Base-by-base conservation (phyloP, 495 filamentous ascomycete genomes). In the Xylona heveae region DNA sequence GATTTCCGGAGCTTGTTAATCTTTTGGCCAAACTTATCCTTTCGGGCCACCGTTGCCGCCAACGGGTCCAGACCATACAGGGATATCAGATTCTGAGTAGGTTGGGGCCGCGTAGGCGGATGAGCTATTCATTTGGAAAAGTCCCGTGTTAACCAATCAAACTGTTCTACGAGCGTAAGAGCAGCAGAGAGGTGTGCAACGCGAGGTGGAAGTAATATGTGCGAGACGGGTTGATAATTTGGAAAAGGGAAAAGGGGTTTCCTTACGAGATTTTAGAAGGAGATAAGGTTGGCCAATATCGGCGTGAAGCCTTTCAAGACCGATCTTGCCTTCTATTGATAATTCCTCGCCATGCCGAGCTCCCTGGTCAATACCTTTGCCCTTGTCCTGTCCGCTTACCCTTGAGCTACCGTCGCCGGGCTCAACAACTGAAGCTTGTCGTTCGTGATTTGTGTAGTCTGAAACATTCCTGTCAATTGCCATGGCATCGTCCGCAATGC, bases 1-100 rank as follows among this genome's bases (percentile, higher is more conserved):
- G 73, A 75, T 46, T 79, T 79, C 34, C 75, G 55, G 20, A 81
- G 55, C 40, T 70, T 68, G 43, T 78, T 78, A 50, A 79, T 80
- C 39, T 70, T 68, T 24, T 71, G 72, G 4, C 67, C 74, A 3
- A 55, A 48, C 3, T 70, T 65, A 46, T 81, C 70, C 30, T 56
- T 59, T 33, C 75, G 57, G 30, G 68, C 70, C 34, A 79, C 73
- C 30, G 60, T 67, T 36, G 63, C 59, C 29, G 69, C 72, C 33
- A 79, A 52, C 30, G 55, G 43, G 33, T 64, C 54, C 26, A 81
- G 53, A 21, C 55, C 57, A 49, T 74, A 78, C 31, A 76, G 50
- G 14, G 62, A 57, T 30, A 79, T 57, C 32, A 81, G 59, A 49
- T 78, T 68, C 38, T 68, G 48, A 30, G 62, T 58, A 21, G 64